These are phyloP conservation scores for Claviceps sp. DNA, from an alignment of 2,329 filamentous ascomycete species.

Conservation along the genomic window DNA sequence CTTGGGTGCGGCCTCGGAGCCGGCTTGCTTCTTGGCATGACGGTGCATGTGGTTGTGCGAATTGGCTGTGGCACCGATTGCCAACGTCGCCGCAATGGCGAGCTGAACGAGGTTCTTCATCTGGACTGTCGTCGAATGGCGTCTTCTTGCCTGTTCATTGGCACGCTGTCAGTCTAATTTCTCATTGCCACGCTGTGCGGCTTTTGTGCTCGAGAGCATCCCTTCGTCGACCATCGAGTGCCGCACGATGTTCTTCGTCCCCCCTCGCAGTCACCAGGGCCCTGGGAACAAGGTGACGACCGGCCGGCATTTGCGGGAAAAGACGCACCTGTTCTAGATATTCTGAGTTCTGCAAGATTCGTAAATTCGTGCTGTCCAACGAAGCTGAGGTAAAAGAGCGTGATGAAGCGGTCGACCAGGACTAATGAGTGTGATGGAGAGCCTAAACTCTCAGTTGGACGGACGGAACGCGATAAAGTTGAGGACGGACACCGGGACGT, in stretches of 20 bases:
- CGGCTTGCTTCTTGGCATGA: slow-evolving; percentile 41
- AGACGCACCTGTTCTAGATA: neutral
- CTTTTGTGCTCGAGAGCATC: neutral
- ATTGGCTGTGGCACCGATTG: slow-evolving; percentile 41
- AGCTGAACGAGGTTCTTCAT: slow-evolving; percentile 22
- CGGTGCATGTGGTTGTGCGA: slow-evolving; percentile 48
- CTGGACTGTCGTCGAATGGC: neutral
- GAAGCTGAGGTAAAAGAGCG: slow-evolving; percentile 18
- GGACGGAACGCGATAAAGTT: slow-evolving; percentile 19
- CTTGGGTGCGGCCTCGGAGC: slow-evolving; percentile 34
- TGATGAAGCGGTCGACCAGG: slow-evolving; percentile 14
- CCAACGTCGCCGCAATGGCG: slow-evolving; percentile 39
- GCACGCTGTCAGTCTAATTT: neutral
- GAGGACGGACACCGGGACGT: slow-evolving; percentile 15
- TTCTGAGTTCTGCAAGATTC: neutral
- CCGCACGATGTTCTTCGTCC: neutral
- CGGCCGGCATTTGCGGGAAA: neutral
- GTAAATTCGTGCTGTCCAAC: slow-evolving; percentile 10
- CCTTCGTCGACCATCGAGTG: neutral
- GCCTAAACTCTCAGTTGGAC: slow-evolving; percentile 39
- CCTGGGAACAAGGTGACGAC: too few species aligned
- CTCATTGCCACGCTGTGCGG: neutral
- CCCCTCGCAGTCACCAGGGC: neutral
- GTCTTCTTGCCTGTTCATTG: neutral
- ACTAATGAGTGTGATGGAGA: slow-evolving; percentile 43